Evolutionary conservation across 2,329 filamentous ascomycete species (phyloP).

Genomic region (Alternaria dauci): DNA sequence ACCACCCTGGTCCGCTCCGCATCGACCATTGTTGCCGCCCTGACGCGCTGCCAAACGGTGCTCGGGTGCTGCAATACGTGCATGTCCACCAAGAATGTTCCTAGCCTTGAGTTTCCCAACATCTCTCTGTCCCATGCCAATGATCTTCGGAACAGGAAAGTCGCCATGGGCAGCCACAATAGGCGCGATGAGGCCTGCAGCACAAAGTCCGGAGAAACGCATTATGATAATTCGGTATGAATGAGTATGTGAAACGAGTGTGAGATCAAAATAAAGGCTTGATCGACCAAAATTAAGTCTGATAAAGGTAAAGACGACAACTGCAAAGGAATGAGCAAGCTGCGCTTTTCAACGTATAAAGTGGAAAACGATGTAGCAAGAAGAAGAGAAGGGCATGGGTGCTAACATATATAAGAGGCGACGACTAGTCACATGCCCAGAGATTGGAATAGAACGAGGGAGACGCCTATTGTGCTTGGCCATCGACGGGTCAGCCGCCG

Average conservation of each 20-base stretch:
- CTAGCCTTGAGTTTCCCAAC: slow-evolving; percentile 33
- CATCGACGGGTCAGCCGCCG: slow-evolving; percentile 14
- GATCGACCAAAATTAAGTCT: slow-evolving; percentile 16
- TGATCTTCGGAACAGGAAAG: slow-evolving; percentile 43
- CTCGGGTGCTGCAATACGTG: slow-evolving; percentile 23
- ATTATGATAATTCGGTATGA: slow-evolving; percentile 26
- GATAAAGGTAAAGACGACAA: slow-evolving; percentile 11
- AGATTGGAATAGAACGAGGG: not conserved
- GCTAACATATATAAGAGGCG: slow-evolving; percentile 11
- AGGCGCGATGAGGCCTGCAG: slow-evolving; percentile 38
- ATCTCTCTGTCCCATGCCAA: slow-evolving; percentile 38
- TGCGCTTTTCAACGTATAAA: slow-evolving; percentile 14
- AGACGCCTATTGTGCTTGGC: slow-evolving; percentile 20
- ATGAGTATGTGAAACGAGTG: slow-evolving; percentile 13
- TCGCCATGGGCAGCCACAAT: slow-evolving; percentile 44
- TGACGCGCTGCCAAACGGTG: slow-evolving; percentile 40
- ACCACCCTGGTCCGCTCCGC: slow-evolving; percentile 37
- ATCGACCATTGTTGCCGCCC: slow-evolving; percentile 43
- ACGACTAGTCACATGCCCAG: slow-evolving; percentile 10
- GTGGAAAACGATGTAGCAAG: slow-evolving; percentile 16
- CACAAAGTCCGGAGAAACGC: slow-evolving; percentile 43
- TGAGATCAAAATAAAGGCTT: not conserved
- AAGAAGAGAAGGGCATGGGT: not conserved
- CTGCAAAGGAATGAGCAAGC: slow-evolving; percentile 27
- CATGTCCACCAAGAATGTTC: slow-evolving; percentile 32